Evolutionary conservation across 352 stramenopile genomes (phyloP).

Genomic region (Globisporangium apiculatum): DNA sequence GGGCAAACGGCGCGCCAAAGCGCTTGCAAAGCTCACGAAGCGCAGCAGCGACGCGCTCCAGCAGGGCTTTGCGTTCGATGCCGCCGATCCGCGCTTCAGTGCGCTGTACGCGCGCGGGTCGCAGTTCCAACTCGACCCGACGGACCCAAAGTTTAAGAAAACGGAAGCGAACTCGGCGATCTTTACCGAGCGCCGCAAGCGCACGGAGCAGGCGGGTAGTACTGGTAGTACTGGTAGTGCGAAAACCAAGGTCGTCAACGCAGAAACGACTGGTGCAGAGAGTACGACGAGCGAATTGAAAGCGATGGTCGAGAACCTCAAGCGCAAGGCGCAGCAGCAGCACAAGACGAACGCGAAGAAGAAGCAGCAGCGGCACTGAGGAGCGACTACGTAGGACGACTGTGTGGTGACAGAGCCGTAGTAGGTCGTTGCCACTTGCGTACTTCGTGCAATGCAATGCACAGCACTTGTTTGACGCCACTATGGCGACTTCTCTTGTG

Average conservation of each 20-base stretch:
- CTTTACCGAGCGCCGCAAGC: constrained; percentile 71
- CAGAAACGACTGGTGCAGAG: not conserved
- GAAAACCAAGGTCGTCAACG: not conserved
- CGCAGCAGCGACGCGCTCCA: constrained; percentile 52
- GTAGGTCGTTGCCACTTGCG: not conserved
- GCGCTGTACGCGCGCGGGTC: constrained; percentile 71
- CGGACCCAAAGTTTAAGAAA: constrained; percentile 80
- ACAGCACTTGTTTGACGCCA: too few species aligned
- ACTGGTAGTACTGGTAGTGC: not conserved
- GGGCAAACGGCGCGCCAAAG: constrained; percentile 72
- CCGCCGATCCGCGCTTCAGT: constrained; percentile 62
- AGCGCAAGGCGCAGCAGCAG: constrained; percentile 65
- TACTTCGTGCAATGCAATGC: too few species aligned
- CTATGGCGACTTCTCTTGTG: too few species aligned
- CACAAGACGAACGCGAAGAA: constrained; percentile 18
- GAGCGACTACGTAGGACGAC: not conserved
- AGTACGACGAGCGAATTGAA: constrained; percentile 41
- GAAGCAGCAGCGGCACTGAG: constrained; percentile 42
- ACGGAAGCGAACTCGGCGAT: constrained; percentile 74
- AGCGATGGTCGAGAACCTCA: constrained; percentile 76
- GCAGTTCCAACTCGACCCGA: constrained; percentile 78
- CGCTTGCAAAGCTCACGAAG: constrained; percentile 53
- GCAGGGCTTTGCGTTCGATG: constrained; percentile 72
- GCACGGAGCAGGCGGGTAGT: constrained; percentile 26
- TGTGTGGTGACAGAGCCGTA: not conserved